Conservation (phyloP, 805 yeast genomes). For the Kazachstania psychrophila region DNA sequence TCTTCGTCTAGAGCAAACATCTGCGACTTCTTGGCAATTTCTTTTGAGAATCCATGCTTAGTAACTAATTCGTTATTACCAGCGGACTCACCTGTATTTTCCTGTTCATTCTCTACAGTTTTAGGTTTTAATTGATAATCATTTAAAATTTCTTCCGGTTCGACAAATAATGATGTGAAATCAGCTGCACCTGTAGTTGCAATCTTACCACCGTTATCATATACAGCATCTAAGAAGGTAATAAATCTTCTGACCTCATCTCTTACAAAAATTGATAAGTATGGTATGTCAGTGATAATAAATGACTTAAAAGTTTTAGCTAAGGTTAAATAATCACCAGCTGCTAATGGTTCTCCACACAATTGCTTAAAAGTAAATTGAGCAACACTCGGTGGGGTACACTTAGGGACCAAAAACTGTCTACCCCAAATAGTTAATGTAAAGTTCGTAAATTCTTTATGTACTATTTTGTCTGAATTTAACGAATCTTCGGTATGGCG, state of each 20-base stretch:
- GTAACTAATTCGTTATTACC: slow-evolving; percentile 51
- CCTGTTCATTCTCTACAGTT: background rate
- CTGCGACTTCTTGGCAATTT: slow-evolving; percentile 57
- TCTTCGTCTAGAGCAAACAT: slow-evolving; percentile 91
- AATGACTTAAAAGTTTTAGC: slow-evolving; percentile 69
- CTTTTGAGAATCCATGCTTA: slow-evolving; percentile 69
- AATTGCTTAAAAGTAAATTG: slow-evolving; percentile 80
- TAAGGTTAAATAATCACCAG: slow-evolving; percentile 85
- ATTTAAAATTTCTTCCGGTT: slow-evolving; percentile 49
- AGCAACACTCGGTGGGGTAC: slow-evolving; percentile 75
- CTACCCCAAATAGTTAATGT: slow-evolving; percentile 80
- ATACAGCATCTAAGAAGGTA: slow-evolving; percentile 90
- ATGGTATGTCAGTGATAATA: slow-evolving; percentile 90
- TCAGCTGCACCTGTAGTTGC: slow-evolving; percentile 87
- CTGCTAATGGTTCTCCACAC: slow-evolving; percentile 81
- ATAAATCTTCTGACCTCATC: slow-evolving; percentile 87
- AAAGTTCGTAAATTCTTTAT: slow-evolving; percentile 15
- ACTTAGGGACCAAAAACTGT: slow-evolving; percentile 59
- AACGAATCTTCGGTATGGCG: slow-evolving; percentile 17
- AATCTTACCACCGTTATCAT: slow-evolving; percentile 78
- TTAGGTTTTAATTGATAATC: slow-evolving; percentile 27
- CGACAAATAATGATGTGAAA: slow-evolving; percentile 77
- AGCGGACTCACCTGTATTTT: slow-evolving; percentile 24
- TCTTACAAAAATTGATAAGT: slow-evolving; percentile 62
- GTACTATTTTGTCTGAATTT: slow-evolving; percentile 10